Evolutionary conservation across 2,329 filamentous ascomycete genomes (phyloP).

Genomic region (Pseudogymnoascus verrucosus): DNA sequence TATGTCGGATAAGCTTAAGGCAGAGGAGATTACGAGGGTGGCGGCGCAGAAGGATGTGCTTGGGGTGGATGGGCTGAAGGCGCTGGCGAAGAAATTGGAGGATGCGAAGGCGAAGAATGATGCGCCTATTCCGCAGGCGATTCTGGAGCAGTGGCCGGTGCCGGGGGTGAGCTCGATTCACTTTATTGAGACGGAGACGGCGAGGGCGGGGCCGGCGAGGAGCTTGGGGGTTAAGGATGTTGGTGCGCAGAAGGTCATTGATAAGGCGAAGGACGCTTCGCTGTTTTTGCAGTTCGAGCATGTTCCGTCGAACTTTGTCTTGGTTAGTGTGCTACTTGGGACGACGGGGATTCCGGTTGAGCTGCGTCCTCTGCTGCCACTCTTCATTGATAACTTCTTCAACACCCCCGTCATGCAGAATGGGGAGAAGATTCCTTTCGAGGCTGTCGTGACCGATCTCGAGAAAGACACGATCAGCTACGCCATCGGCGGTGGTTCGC

Average conservation of each 20-base stretch:
- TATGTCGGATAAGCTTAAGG: slow-evolving; percentile 72
- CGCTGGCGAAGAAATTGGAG: slow-evolving; percentile 68
- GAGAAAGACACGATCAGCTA: slow-evolving; percentile 90
- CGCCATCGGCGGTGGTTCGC: slow-evolving; percentile 57
- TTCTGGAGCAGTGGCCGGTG: slow-evolving; percentile 76
- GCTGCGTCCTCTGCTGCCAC: slow-evolving; percentile 71
- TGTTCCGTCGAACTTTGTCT: slow-evolving; percentile 86
- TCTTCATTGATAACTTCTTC: slow-evolving; percentile 92
- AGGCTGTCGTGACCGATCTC: slow-evolving; percentile 83
- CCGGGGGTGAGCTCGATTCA: slow-evolving; percentile 86
- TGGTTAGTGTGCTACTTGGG: slow-evolving; percentile 72
- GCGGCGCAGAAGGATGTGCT: slow-evolving; percentile 70
- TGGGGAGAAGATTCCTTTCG: slow-evolving; percentile 73
- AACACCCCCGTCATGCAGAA: slow-evolving; percentile 75
- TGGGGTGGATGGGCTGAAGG: slow-evolving; percentile 71
- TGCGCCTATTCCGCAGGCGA: slow-evolving; percentile 68
- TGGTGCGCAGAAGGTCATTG: slow-evolving; percentile 65
- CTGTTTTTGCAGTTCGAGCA: slow-evolving; percentile 97
- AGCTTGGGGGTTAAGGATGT: slow-evolving; percentile 61
- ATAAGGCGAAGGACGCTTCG: slow-evolving; percentile 53
- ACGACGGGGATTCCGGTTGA: slow-evolving; percentile 71
- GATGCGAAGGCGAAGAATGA: slow-evolving; percentile 84
- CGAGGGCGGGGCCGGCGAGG: slow-evolving; percentile 70
- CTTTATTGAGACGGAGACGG: slow-evolving; percentile 83
- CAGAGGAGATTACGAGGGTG: slow-evolving; percentile 70